A percentile compares a stretch with the other conserved stretches of the same genome.
Conservation (phyloP, 202 grass and related monocot species). For the Zoysia matrella region DNA sequence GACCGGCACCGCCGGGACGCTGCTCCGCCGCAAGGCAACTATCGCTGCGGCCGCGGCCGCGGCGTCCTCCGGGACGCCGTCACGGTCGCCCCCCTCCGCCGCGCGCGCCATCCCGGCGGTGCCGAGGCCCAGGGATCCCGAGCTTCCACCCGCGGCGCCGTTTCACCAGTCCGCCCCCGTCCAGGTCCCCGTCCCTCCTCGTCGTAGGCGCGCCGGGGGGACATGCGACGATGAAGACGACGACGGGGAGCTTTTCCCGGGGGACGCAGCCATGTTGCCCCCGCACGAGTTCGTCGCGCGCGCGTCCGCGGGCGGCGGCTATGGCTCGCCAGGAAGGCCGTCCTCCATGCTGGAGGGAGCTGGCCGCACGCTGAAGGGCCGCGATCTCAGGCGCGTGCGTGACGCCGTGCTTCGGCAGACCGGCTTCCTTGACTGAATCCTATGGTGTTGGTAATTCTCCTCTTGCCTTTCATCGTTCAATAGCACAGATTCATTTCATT, state of each 20-base stretch:
- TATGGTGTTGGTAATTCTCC: constrained; percentile 2
- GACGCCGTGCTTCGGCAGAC: constrained; percentile 50
- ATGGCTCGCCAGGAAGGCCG: background rate
- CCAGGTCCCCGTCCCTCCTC: constrained; percentile 40
- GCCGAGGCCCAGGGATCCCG: constrained; percentile 5
- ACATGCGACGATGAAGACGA: background rate
- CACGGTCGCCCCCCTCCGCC: background rate
- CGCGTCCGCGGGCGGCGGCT: background rate
- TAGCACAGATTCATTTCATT: background rate
- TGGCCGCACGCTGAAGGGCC: constrained; percentile 57
- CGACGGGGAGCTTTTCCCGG: constrained; percentile 22
- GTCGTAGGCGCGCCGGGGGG: background rate
- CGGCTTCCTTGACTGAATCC: constrained; percentile 52
- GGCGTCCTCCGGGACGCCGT: background rate
- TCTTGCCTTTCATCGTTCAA: constrained; percentile 16
- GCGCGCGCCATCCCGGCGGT: constrained; percentile 20
- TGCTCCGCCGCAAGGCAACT: constrained; percentile 48
- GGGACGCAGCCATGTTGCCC: constrained; percentile 34
- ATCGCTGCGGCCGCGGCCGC: constrained; percentile 18
- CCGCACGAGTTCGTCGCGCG: constrained; percentile 49
- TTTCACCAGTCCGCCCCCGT: constrained; percentile 33
- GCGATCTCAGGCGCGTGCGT: constrained; percentile 48
- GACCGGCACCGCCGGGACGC: constrained; percentile 22
- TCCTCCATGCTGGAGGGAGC: constrained; percentile 61
- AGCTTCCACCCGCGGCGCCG: constrained; percentile 13